Evolutionary conservation across 805 yeast genomes (phyloP).

Genomic region (Saturnispora sekii): DNA sequence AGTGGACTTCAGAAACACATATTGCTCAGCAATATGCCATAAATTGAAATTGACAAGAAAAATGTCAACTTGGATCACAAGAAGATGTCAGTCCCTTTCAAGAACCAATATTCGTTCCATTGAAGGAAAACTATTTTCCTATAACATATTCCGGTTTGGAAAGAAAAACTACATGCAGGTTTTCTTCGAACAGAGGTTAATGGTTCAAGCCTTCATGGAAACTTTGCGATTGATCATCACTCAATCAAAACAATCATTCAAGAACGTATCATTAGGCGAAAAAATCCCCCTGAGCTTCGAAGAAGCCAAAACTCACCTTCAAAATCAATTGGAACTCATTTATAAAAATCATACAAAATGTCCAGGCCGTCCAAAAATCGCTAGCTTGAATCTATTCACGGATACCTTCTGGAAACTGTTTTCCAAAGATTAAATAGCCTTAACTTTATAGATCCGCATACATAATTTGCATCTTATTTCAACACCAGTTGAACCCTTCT

Average conservation of each 20-base stretch:
- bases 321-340: slow-evolving; percentile 1
- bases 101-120: slow-evolving; percentile 1
- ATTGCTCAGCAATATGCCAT: slow-evolving; percentile 1
- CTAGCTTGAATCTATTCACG: slow-evolving; percentile 2
- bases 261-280: neutral
- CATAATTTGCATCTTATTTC: slow-evolving; percentile 24
- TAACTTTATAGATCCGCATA: neutral
- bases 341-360: neutral
- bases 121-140: neutral
- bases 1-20: neutral
- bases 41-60: neutral
- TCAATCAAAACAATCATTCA: neutral
- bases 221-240: neutral
- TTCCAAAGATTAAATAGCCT: neutral
- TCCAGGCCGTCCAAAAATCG: neutral
- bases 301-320: neutral
- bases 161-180: slow-evolving; percentile 2
- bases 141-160: slow-evolving; percentile 1
- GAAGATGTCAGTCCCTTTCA: slow-evolving; percentile 2
- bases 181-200: neutral
- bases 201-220: slow-evolving; percentile 2
- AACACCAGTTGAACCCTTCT: slow-evolving; percentile 76
- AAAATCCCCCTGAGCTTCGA: neutral
- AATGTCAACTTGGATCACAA: neutral
- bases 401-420: slow-evolving; percentile 2